A percentile compares a stretch with the other conserved stretches of the same genome.
These are phyloP conservation scores for Iberis pinnata DNA, from an alignment of 345 rosid species.

Conservation along the genomic window DNA sequence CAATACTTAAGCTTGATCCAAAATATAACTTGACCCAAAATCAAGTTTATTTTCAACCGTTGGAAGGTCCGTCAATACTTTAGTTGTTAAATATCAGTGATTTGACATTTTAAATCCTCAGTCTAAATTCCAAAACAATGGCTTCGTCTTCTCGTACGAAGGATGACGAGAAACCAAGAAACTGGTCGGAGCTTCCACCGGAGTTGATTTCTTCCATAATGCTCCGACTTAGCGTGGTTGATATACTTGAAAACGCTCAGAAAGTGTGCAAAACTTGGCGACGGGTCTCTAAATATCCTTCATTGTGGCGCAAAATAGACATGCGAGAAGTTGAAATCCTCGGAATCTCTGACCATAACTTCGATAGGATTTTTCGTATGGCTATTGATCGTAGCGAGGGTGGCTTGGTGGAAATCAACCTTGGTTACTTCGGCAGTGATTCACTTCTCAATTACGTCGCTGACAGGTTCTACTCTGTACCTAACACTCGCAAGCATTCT, in stretches of 20 bases:
- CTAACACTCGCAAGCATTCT: neutral
- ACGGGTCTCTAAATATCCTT: constrained; percentile 38
- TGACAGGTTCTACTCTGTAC: constrained; percentile 25
- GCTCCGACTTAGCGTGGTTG: constrained; percentile 25
- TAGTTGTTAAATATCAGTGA: no score
- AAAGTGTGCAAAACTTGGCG: constrained; percentile 51
- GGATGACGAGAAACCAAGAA: neutral
- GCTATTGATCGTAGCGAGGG: constrained; percentile 58
- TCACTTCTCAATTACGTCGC: constrained; percentile 42
- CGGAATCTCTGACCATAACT: neutral
- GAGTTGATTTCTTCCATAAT: constrained; percentile 43
- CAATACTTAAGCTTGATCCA: no score
- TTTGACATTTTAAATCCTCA: no score
- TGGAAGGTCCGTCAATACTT: no score
- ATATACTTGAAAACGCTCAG: constrained; percentile 34
- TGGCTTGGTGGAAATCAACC: constrained; percentile 33
- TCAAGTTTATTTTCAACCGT: no score
- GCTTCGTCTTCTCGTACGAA: no score
- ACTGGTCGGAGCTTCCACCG: constrained; percentile 51
- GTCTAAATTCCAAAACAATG: no score
- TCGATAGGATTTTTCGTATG: constrained; percentile 28
- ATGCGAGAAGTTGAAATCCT: constrained; percentile 18
- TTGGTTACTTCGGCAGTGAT: constrained; percentile 30
- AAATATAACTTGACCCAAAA: no score
- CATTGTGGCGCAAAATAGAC: constrained; percentile 44